Percentiles rank a stretch among this genome's conserved stretches.
Evolutionary conservation across 768 basidiomycete genomes (phyloP).

Genomic region (Russula olivacea): DNA sequence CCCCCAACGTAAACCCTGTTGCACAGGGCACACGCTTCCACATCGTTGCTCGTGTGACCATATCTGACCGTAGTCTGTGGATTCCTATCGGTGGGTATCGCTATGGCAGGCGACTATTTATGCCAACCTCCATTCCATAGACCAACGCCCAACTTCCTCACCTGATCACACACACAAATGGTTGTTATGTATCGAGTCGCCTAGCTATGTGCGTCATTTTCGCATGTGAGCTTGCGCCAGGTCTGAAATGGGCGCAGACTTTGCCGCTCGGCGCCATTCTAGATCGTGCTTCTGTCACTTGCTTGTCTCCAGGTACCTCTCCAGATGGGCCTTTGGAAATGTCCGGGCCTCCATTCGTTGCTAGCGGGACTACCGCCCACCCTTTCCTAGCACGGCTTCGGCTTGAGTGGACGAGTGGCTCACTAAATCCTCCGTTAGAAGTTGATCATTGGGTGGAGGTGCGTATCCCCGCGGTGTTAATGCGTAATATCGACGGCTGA

Average conservation of each 20-base stretch:
- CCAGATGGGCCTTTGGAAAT: slow-evolving; percentile 33
- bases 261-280: slow-evolving; percentile 34
- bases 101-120: neutral
- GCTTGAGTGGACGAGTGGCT: slow-evolving; percentile 38
- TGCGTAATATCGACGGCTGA: neutral
- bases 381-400: slow-evolving; percentile 35
- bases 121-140: slow-evolving; percentile 26
- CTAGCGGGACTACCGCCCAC: slow-evolving; percentile 10
- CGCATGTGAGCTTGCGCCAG: neutral
- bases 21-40: slow-evolving; percentile 40
- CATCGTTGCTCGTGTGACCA: slow-evolving; percentile 38
- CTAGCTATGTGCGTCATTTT: slow-evolving; percentile 40
- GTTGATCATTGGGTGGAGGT: slow-evolving; percentile 53
- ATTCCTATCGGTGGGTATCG: slow-evolving; percentile 36
- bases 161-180: slow-evolving; percentile 41
- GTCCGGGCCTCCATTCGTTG: slow-evolving; percentile 35
- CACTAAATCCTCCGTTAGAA: slow-evolving; percentile 38
- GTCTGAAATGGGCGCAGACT: slow-evolving; percentile 29
- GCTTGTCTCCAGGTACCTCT: slow-evolving; percentile 33
- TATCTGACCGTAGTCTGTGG: slow-evolving; percentile 43
- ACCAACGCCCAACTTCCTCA: slow-evolving; percentile 29
- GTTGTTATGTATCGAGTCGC: slow-evolving; percentile 41
- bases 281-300: slow-evolving; percentile 32
- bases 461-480: slow-evolving; percentile 10
- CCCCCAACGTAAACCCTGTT: neutral